These are phyloP conservation scores for Thermoascus crustaceus DNA, from an alignment of 2,329 filamentous ascomycete species.

Conservation along the genomic window DNA sequence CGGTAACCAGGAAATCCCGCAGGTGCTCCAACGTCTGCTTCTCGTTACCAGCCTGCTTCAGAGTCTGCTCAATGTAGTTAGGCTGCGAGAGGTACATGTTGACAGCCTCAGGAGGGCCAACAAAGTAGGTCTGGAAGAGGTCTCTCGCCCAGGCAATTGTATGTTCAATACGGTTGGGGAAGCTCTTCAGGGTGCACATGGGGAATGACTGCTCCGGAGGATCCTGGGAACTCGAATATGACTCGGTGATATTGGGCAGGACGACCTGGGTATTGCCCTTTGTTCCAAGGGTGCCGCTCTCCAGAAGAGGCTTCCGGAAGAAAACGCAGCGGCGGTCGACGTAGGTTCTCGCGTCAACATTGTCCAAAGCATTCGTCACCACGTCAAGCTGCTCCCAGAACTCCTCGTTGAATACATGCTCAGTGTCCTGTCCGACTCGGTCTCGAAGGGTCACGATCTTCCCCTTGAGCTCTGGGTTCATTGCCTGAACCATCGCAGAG, in stretches of 20 bases:
- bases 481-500: constrained; percentile 76
- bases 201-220: constrained; percentile 98
- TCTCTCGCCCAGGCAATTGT: constrained; percentile 98
- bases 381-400: constrained; percentile 86
- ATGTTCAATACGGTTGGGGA: constrained; percentile 97
- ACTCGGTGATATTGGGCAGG: constrained; percentile 83
- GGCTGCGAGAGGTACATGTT: constrained; percentile 90
- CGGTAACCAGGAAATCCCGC: constrained; percentile 79
- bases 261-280: constrained; percentile 98
- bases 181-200: constrained; percentile 95
- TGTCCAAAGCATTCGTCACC: constrained; percentile 95
- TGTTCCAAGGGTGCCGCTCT: constrained; percentile 95
- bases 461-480: constrained; percentile 87
- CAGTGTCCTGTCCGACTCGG: constrained; percentile 82
- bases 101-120: constrained; percentile 85
- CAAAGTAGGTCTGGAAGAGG: constrained; percentile 88
- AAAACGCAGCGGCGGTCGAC: constrained; percentile 95
- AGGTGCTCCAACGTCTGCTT: constrained; percentile 88
- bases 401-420: constrained; percentile 85
- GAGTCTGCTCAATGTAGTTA: constrained; percentile 75
- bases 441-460: constrained; percentile 84
- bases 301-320: constrained; percentile 92
- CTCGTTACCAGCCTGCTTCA: constrained; percentile 92
- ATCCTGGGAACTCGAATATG: constrained; percentile 94
- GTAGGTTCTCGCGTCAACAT: constrained; percentile 92